Percentiles rank a stretch among this genome's conserved stretches.
Evolutionary conservation across 1,139 yeast species (phyloP).

Genomic region (Citeromyces hawaiiensis): DNA sequence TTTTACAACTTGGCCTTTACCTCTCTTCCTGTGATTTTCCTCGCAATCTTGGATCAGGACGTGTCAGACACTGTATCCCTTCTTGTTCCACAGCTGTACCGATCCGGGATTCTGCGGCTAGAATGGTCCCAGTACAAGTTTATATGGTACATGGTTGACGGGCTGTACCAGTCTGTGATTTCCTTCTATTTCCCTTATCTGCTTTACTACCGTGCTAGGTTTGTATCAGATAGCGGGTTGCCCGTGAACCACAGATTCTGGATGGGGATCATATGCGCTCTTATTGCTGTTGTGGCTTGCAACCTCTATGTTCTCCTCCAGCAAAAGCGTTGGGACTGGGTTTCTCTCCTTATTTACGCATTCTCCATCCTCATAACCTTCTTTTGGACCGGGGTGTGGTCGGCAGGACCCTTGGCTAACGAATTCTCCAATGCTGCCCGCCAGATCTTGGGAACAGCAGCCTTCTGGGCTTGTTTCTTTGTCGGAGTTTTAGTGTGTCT

Average conservation of each 20-base stretch:
- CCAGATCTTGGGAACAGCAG: slow-evolving; percentile 55
- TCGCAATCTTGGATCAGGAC: slow-evolving; percentile 91
- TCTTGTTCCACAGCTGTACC: slow-evolving; percentile 82
- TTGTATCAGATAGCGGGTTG: slow-evolving; percentile 50
- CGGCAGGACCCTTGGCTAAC: slow-evolving; percentile 39
- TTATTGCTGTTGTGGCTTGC: slow-evolving; percentile 70
- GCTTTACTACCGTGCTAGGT: slow-evolving; percentile 39
- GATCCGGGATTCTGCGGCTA: slow-evolving; percentile 66
- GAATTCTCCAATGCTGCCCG: slow-evolving; percentile 72
- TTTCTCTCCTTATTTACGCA: slow-evolving; percentile 45
- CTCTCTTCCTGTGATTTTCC: slow-evolving; percentile 79
- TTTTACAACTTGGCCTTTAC: slow-evolving; percentile 92
- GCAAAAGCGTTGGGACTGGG: slow-evolving; percentile 93
- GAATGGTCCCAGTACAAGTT: slow-evolving; percentile 80
- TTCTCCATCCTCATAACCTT: slow-evolving; percentile 58
- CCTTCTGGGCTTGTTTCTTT: slow-evolving; percentile 75
- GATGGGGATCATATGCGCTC: slow-evolving; percentile 72
- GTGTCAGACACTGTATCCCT: slow-evolving; percentile 71
- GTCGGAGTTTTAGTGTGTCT: slow-evolving; percentile 63
- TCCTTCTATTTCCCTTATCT: slow-evolving; percentile 83
- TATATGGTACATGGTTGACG: slow-evolving; percentile 78
- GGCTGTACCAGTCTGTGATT: slow-evolving; percentile 74
- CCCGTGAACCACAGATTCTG: slow-evolving; percentile 73
- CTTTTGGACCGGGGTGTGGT: slow-evolving; percentile 90
- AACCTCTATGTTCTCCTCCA: slow-evolving; percentile 69